Evolutionary conservation across 2,329 filamentous ascomycete species (phyloP).

Genomic region (Fusarium longipes): DNA sequence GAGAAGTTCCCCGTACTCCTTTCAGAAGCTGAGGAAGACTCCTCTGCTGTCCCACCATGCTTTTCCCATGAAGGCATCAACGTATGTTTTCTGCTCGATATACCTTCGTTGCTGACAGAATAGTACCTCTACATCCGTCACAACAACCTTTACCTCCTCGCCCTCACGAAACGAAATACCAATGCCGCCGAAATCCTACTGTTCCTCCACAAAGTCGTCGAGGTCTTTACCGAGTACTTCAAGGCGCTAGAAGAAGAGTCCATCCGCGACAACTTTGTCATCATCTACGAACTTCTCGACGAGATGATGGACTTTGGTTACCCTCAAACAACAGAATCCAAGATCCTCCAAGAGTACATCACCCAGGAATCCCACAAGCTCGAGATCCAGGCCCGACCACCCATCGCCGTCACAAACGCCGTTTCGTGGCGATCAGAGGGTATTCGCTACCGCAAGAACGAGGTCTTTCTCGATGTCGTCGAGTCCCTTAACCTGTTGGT

Average conservation of each 20-base stretch:
- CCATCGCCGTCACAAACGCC: slow-evolving; percentile 97
- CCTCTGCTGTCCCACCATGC: slow-evolving; percentile 94
- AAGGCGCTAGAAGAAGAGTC: slow-evolving; percentile 98
- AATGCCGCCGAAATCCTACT: slow-evolving; percentile 98
- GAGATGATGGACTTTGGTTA: slow-evolving; percentile 99
- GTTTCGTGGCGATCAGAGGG: slow-evolving; percentile 98
- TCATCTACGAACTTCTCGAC: slow-evolving; percentile 98
- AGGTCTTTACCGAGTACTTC: slow-evolving; percentile 99
- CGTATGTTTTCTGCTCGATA: slow-evolving; percentile 62
- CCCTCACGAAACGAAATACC: slow-evolving; percentile 97
- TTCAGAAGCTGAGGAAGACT: slow-evolving; percentile 98
- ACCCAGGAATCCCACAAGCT: slow-evolving; percentile 99
- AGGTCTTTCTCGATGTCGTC: slow-evolving; percentile 97
- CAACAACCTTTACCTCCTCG: slow-evolving; percentile 98
- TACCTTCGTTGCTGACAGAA: slow-evolving; percentile 31
- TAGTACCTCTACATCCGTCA: slow-evolving; percentile 99
- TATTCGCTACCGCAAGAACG: slow-evolving; percentile 98
- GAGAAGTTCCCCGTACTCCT: slow-evolving; percentile 97
- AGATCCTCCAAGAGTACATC: slow-evolving; percentile 99
- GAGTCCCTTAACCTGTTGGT: slow-evolving; percentile 97
- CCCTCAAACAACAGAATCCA: slow-evolving; percentile 96
- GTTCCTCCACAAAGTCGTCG: slow-evolving; percentile 97
- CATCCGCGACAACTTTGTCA: slow-evolving; percentile 98
- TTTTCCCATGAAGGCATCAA: slow-evolving; percentile 99
- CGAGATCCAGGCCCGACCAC: slow-evolving; percentile 93